phyloP scores from a whole-genome alignment of 257 asterid species.

The Thymus quinquecostatus region DNA sequence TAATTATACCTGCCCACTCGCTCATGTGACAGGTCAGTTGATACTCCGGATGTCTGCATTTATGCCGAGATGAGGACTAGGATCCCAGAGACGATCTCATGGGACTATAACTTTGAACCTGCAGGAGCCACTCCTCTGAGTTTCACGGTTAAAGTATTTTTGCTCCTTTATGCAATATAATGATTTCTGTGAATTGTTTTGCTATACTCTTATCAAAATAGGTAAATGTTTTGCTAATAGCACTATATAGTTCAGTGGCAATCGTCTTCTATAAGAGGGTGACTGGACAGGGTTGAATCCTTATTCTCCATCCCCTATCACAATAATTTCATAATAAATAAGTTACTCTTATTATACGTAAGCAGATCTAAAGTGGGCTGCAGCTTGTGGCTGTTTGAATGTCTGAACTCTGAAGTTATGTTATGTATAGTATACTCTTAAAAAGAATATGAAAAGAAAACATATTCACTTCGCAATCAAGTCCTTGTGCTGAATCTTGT shows the following conservation, averaged over 20 bases:
- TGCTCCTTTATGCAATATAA: slow-evolving; percentile 18
- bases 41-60: slow-evolving; percentile 75
- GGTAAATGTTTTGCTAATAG: not conserved
- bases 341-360: slow-evolving; percentile 2
- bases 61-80: slow-evolving; percentile 91
- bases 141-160: slow-evolving; percentile 85
- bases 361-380: not conserved
- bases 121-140: slow-evolving; percentile 87
- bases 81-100: slow-evolving; percentile 92
- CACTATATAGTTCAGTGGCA: too few relatives aligned
- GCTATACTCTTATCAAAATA: not conserved
- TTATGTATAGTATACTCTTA: not conserved
- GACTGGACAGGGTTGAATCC: too few relatives aligned
- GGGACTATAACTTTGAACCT: slow-evolving; percentile 98
- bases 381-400: slow-evolving; percentile 1
- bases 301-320: too few relatives aligned
- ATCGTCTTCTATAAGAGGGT: too few relatives aligned
- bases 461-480: too few relatives aligned
- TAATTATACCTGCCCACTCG: slow-evolving; percentile 4
- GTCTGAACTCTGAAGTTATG: not conserved
- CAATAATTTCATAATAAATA: too few relatives aligned
- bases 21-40: slow-evolving; percentile 67
- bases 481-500: not conserved
- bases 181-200: not conserved
- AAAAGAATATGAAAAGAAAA: not conserved